Evolutionary conservation across 2,329 filamentous ascomycete genomes (phyloP).

Genomic region (Corynespora cassiicola): DNA sequence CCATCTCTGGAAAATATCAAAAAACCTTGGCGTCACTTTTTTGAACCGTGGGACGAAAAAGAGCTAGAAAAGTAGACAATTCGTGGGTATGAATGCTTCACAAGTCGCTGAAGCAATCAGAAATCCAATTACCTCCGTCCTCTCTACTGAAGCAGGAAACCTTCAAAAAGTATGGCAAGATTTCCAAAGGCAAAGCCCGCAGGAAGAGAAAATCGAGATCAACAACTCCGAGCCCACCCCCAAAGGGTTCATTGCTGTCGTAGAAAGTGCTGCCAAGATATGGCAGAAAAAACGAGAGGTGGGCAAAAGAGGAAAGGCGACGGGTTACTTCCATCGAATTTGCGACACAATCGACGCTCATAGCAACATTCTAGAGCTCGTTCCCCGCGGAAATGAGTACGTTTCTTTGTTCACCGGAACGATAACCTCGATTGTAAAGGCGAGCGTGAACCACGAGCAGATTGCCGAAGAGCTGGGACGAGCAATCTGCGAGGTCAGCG

Average conservation of each 20-base stretch:
- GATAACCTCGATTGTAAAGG: slow-evolving; percentile 10
- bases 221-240: slow-evolving; percentile 13
- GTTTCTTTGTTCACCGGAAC: slow-evolving; percentile 23
- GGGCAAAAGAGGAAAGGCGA: slow-evolving; percentile 15
- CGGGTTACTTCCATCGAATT: slow-evolving; percentile 16
- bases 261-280: slow-evolving; percentile 8
- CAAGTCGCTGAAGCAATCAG: not conserved
- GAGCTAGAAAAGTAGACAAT: not conserved
- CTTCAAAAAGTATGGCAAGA: slow-evolving; percentile 15
- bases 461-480: slow-evolving; percentile 20
- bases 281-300: slow-evolving; percentile 18
- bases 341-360: slow-evolving; percentile 20
- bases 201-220: slow-evolving; percentile 14
- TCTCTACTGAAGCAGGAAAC: slow-evolving; percentile 10
- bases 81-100: no score
- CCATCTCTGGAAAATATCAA: slow-evolving; percentile 4
- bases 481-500: slow-evolving; percentile 24
- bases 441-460: slow-evolving; percentile 26
- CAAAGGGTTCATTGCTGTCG: slow-evolving; percentile 16
- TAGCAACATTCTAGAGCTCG: slow-evolving; percentile 19
- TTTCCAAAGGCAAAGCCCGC: slow-evolving; percentile 12
- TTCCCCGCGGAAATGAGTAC: slow-evolving; percentile 25
- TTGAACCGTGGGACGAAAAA: slow-evolving; percentile 18
- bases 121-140: slow-evolving; percentile 11
- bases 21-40: slow-evolving; percentile 16